A percentile compares a stretch with the other conserved stretches of the same genome.
phyloP scores from a whole-genome alignment of 2,329 filamentous ascomycete species.

The Colletotrichum sp. region DNA sequence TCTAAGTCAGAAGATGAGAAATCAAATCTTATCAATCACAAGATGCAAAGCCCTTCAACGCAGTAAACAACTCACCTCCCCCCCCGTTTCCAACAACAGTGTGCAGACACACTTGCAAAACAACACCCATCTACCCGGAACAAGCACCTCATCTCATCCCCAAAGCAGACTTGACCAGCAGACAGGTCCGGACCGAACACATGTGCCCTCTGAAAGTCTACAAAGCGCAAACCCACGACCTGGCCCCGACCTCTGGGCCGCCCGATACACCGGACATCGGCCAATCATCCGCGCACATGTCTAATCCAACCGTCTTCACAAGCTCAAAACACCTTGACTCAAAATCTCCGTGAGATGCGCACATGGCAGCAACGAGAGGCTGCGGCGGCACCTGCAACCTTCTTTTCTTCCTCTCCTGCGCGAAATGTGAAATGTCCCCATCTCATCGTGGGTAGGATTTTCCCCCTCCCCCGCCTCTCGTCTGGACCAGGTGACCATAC shows the following conservation, averaged over 20 bases:
- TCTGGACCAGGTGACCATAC: neutral
- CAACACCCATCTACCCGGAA: neutral
- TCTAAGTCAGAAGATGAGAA: neutral
- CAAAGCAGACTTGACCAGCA: neutral
- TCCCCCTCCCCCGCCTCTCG: neutral
- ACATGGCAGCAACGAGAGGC: conserved; percentile 9
- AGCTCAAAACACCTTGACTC: conserved; percentile 3
- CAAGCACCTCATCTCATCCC: neutral
- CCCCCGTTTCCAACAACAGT: neutral
- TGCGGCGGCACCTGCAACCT: neutral
- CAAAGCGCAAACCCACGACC: neutral
- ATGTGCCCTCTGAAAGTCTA: neutral
- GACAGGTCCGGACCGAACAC: neutral
- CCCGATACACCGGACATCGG: conserved; percentile 4
- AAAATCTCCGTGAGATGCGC: neutral
- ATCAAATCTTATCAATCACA: neutral
- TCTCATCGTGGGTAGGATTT: neutral
- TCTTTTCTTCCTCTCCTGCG: neutral
- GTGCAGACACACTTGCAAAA: neutral
- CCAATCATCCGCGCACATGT: conserved; percentile 23
- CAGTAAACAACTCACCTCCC: neutral
- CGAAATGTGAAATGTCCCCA: neutral
- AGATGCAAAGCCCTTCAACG: neutral
- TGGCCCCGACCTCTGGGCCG: neutral
- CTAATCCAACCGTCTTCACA: conserved; percentile 17